Evolutionary conservation across 108 stramenopile genomes (phyloP).

Genomic region (Nannochloropsis granulata): DNA sequence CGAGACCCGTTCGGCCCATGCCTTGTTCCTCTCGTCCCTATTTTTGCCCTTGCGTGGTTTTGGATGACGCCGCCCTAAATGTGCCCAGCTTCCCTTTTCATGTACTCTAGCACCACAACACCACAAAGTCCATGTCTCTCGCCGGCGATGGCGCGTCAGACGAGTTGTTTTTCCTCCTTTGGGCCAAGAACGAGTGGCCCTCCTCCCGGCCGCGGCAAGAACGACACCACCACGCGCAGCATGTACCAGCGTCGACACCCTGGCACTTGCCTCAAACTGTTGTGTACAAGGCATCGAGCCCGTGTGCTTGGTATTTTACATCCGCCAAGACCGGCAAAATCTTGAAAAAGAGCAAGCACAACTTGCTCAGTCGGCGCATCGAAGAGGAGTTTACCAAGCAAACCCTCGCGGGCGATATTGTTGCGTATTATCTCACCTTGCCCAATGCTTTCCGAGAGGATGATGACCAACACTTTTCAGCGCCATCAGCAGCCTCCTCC

Average conservation of each 20-base stretch:
- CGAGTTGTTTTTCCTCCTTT: conserved; percentile 50
- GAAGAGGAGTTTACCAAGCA: conserved; percentile 59
- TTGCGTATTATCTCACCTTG: conserved; percentile 55
- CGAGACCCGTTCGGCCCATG: no score
- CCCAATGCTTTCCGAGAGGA: conserved; percentile 1
- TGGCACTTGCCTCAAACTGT: conserved; percentile 54
- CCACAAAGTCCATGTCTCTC: conserved; percentile 17
- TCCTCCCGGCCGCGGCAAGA: conserved; percentile 39
- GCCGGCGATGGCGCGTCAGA: conserved; percentile 59
- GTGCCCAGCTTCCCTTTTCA: not conserved
- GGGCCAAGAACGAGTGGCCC: conserved; percentile 50
- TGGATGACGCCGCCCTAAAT: no score
- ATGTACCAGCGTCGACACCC: not conserved
- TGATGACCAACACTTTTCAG: not conserved
- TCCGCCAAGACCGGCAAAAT: conserved; percentile 41
- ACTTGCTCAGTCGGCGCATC: conserved; percentile 53
- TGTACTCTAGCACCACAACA: no score
- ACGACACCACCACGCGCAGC: not conserved
- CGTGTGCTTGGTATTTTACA: conserved; percentile 68
- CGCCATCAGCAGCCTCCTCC: not conserved
- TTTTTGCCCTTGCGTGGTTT: no score
- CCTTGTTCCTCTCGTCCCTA: no score
- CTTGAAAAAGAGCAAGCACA: conserved; percentile 59
- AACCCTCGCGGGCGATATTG: conserved; percentile 41
- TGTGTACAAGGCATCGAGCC: conserved; percentile 62